Conservation (phyloP, 306 rosid genomes). For the Quillaja saponaria region DNA sequence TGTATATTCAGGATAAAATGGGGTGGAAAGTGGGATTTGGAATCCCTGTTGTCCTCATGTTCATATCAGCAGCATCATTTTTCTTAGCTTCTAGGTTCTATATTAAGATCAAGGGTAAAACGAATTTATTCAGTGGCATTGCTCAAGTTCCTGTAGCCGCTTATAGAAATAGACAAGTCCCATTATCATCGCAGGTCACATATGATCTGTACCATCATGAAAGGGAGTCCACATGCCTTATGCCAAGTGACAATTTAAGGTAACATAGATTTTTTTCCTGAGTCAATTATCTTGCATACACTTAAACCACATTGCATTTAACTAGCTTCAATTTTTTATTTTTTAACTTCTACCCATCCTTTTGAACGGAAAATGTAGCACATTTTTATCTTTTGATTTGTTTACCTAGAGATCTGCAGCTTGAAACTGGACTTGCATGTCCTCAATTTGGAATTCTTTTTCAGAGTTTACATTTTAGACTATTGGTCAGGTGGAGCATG, state of each 20-base stretch:
- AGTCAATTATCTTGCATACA: too few relatives aligned
- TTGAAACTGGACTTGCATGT: too few relatives aligned
- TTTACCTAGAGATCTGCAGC: too few relatives aligned
- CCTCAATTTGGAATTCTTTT: too few relatives aligned
- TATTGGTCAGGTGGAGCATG: too few relatives aligned
- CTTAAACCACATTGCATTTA: too few relatives aligned
- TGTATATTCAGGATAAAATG: conserved; percentile 31
- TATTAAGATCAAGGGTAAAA: conserved; percentile 1
- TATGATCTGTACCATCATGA: background rate
- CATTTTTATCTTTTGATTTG: too few relatives aligned
- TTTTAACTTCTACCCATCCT: too few relatives aligned
- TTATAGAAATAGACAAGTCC: conserved; percentile 25
- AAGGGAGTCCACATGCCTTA: conserved; percentile 1
- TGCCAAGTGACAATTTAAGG: conserved; percentile 36
- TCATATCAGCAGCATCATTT: conserved; percentile 14
- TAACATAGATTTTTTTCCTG: too few relatives aligned
- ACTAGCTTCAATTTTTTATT: too few relatives aligned
- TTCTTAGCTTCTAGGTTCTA: conserved; percentile 30
- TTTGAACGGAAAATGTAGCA: too few relatives aligned
- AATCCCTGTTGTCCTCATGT: conserved; percentile 29
- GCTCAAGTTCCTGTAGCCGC: conserved; percentile 24
- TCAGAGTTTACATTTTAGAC: too few relatives aligned
- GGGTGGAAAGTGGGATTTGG: conserved; percentile 44
- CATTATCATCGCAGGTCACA: background rate
- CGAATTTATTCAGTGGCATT: conserved; percentile 13